Evolutionary conservation across 208 protist species (phyloP), one percentile per base, ranked within the genome.

Genomic region (Wallacemonas sp.): DNA sequence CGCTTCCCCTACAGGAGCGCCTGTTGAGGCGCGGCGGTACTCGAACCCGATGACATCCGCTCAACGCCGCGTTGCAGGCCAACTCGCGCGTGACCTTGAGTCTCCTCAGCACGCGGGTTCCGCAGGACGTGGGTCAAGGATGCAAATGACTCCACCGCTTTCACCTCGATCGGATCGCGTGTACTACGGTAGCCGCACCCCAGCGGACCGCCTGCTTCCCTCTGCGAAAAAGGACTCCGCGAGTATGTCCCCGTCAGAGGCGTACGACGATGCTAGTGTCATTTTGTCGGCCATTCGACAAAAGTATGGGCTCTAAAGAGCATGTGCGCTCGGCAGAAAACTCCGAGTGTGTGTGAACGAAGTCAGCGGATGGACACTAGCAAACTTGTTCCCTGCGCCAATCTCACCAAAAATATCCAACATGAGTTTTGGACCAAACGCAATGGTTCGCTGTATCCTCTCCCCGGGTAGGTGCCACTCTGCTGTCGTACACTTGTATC

Each of bases 251-350:
- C 30, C 51, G 30, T 33, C 51, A 8, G 51, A 58, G 26, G 31
- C 61, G 11, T 80, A 79, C 38, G 80, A 86, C 36, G 80, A 82
- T 27, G 80, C 76, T 1, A 64, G 60, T 31, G 66, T 73, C 36
- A 86, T 86, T 49, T 54, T 86, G 33, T 75, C 66, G 5, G 73
- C 82, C 38, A 86, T 86, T 42, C 64, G 73, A 34, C 64, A 72
- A 41, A 71, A 69, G 27, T 79, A 86, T 55, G 70, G 73, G 12
- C 60, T 86, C 24, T 80, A 60, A 64, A 34, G 39, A n/a, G n/a
- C n/a, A n/a, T n/a, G n/a, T n/a, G n/a, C n/a, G n/a, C n/a, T n/a
- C n/a, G n/a, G n/a, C n/a, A n/a, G n/a, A n/a, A n/a, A n/a, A n/a
- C n/a, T n/a, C n/a, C n/a, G n/a, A n/a, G n/a, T n/a, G n/a, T n/a